Conservation (phyloP, 179 eudicot genomes). For the Patellifolia procumbens region DNA sequence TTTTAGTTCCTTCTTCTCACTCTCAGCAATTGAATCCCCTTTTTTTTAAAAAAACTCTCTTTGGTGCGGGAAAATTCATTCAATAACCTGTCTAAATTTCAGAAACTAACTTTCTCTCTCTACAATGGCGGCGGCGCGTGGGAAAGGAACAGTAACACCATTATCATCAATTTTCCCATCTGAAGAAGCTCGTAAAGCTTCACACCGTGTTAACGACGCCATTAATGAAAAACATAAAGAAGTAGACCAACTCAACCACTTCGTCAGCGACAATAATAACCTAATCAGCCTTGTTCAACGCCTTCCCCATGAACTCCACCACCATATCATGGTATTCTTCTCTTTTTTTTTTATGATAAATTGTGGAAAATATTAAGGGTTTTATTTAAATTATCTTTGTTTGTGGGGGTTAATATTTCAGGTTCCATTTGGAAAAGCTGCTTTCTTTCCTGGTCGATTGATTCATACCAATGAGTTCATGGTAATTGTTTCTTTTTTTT, state of each 20-base stretch:
- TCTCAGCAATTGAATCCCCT: background rate
- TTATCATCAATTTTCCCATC: slow-evolving; percentile 60
- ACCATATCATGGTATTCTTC: slow-evolving; percentile 62
- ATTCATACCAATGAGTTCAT: slow-evolving; percentile 85
- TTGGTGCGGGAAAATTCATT: too few species aligned
- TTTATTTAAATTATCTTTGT: background rate
- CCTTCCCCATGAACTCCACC: slow-evolving; percentile 88
- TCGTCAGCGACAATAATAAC: slow-evolving; percentile 54
- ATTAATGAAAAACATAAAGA: slow-evolving; percentile 48
- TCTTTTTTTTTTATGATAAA: background rate
- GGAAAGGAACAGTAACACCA: slow-evolving; percentile 73
- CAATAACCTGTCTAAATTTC: too few species aligned
- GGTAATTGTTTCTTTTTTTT: slow-evolving; percentile 43
- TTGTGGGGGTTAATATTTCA: slow-evolving; percentile 11
- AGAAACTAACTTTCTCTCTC: background rate
- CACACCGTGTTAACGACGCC: slow-evolving; percentile 52
- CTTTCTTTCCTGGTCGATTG: slow-evolving; percentile 89
- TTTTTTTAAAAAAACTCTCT: too few species aligned
- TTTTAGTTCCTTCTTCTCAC: background rate
- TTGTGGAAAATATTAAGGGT: too few species aligned
- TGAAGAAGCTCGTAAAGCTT: slow-evolving; percentile 73
- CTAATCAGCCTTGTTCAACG: slow-evolving; percentile 71
- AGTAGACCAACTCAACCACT: slow-evolving; percentile 43
- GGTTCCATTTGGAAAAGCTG: slow-evolving; percentile 81
- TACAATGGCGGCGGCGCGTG: slow-evolving; percentile 21